phyloP scores from a whole-genome alignment of 225 moss, liverwort and hornwort species.

The Bryum argenteum region DNA sequence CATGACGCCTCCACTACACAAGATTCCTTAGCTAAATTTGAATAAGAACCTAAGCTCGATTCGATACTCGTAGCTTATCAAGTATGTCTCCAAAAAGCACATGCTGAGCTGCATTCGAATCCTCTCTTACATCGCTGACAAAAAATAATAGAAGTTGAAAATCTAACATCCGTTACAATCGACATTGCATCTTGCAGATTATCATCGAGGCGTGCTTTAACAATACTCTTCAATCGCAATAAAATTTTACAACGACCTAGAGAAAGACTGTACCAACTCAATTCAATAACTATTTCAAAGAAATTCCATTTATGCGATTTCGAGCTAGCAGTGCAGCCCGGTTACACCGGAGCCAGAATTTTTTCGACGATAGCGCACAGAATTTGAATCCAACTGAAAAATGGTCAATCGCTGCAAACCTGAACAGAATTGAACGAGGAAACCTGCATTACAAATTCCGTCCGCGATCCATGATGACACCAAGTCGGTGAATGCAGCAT shows the following conservation, averaged over 20 bases:
- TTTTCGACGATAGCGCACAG: neutral
- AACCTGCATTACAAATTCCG: conserved; percentile 8
- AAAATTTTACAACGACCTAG: no score
- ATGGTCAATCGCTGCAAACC: conserved; percentile 23
- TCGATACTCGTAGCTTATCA: neutral
- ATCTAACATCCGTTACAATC: no score
- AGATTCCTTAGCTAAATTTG: neutral
- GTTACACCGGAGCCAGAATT: neutral
- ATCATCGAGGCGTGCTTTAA: no score
- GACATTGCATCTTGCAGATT: no score
- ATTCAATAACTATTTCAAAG: no score
- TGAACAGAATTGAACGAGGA: conserved; percentile 22
- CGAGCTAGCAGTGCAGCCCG: no score
- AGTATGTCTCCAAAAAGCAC: neutral
- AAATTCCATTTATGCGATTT: no score
- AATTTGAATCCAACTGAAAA: neutral
- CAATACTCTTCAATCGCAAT: no score
- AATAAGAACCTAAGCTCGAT: neutral
- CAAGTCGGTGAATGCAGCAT: conserved; percentile 29
- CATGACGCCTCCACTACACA: no score
- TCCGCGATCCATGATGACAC: conserved; percentile 25
- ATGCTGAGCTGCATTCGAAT: neutral
- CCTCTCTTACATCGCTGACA: neutral
- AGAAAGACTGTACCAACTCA: no score
- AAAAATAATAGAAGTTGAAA: no score